Percentiles rank a stretch among this genome's conserved stretches.
Conservation (phyloP, 2,329 filamentous ascomycete species). For the Leptographium flavum region DNA sequence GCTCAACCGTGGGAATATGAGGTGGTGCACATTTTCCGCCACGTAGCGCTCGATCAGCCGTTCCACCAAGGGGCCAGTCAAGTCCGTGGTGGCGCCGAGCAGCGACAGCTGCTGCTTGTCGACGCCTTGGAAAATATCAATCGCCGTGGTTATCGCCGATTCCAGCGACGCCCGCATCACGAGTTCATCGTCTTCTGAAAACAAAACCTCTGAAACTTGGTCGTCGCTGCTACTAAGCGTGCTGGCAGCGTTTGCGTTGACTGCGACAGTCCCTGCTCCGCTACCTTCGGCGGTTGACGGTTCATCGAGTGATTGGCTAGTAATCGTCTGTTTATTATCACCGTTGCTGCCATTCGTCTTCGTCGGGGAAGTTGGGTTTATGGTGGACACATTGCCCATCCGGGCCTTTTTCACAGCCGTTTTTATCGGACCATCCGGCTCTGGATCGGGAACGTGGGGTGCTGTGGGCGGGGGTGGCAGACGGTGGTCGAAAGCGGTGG, state of each 20-base stretch:
- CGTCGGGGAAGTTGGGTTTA: slow-evolving; percentile 12
- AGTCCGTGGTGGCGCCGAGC: slow-evolving; percentile 79
- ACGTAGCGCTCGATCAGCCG: slow-evolving; percentile 90
- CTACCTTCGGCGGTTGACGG: background rate
- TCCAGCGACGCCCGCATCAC: slow-evolving; percentile 80
- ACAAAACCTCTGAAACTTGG: slow-evolving; percentile 43
- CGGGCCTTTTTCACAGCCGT: slow-evolving; percentile 40
- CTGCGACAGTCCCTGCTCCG: background rate
- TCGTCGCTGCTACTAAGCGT: slow-evolving; percentile 2
- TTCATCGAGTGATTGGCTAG: too few species aligned
- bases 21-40: slow-evolving; percentile 79
- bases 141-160: slow-evolving; percentile 81
- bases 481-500: slow-evolving; percentile 69
- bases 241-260: background rate
- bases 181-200: slow-evolving; percentile 81
- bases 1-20: slow-evolving; percentile 73
- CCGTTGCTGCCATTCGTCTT: slow-evolving; percentile 12
- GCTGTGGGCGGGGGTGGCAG: slow-evolving; percentile 61
- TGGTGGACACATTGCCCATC: slow-evolving; percentile 29
- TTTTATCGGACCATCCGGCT: slow-evolving; percentile 40
- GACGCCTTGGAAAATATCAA: slow-evolving; percentile 89
- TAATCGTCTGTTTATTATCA: background rate
- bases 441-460: slow-evolving; percentile 41
- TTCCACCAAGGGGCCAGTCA: slow-evolving; percentile 86
- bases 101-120: slow-evolving; percentile 92